A percentile compares a stretch with the other conserved stretches of the same genome.
These are phyloP conservation scores for Zasmidium cellare DNA, from an alignment of 2,329 filamentous ascomycete genomes.

Conservation along the genomic window DNA sequence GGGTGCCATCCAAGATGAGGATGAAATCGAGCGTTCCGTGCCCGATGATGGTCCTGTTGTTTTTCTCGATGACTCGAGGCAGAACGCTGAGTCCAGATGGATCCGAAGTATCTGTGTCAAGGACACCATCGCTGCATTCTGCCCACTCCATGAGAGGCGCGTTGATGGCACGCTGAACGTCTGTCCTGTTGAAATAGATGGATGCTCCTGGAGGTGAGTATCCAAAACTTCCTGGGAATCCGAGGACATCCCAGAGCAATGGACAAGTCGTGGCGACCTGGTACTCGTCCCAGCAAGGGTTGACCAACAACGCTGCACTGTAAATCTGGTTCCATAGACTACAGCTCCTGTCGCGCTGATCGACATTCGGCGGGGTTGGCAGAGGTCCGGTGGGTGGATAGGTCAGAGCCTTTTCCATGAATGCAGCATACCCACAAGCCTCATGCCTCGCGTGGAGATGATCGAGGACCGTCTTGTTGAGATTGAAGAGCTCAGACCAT, in stretches of 20 bases:
- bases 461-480: conserved; percentile 61
- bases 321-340: conserved; percentile 49
- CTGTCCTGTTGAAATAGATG: conserved; percentile 46
- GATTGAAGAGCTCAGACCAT: conserved; percentile 60
- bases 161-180: conserved; percentile 41
- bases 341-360: conserved; percentile 53
- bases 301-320: conserved; percentile 56
- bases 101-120: conserved; percentile 53
- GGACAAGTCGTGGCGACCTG: conserved; percentile 73
- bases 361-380: conserved; percentile 52
- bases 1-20: conserved; percentile 66
- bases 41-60: conserved; percentile 70
- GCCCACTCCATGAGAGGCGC: conserved; percentile 64
- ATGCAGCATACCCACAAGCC: conserved; percentile 63
- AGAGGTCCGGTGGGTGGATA: conserved; percentile 68
- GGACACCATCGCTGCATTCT: conserved; percentile 55
- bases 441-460: conserved; percentile 52
- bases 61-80: conserved; percentile 70
- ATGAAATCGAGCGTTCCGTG: conserved; percentile 72
- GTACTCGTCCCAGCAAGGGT: conserved; percentile 81
- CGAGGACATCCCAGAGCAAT: conserved; percentile 66
- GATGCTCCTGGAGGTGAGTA: conserved; percentile 64
- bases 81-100: conserved; percentile 61
- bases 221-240: conserved; percentile 63
- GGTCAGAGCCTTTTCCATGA: conserved; percentile 60